phyloP scores from a whole-genome alignment of 768 basidiomycete genomes.

The Lactarius quietus region DNA sequence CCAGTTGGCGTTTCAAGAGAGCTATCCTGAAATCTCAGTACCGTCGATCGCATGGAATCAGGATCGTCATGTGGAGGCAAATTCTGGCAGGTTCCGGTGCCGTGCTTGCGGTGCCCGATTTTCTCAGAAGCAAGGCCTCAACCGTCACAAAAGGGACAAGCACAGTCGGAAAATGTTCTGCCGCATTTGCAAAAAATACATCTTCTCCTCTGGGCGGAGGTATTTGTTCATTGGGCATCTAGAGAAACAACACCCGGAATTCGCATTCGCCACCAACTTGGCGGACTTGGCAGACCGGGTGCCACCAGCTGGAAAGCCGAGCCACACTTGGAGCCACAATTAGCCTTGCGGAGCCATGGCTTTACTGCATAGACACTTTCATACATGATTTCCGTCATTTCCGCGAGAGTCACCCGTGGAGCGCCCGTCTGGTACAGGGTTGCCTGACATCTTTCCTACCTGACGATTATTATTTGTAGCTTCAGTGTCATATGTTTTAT shows the following conservation, averaged over 20 bases:
- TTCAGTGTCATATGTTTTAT: too few species aligned
- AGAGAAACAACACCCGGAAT: neutral
- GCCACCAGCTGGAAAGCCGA: too few species aligned
- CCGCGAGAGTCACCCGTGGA: too few species aligned
- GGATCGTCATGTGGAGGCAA: too few species aligned
- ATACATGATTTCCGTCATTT: too few species aligned
- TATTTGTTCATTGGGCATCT: neutral
- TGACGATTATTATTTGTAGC: too few species aligned
- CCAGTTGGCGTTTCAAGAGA: neutral
- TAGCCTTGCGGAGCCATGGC: too few species aligned
- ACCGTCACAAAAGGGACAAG: neutral
- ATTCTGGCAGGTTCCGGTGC: neutral
- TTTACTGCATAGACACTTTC: too few species aligned
- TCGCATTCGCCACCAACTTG: neutral
- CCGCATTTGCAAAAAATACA: neutral
- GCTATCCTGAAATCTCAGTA: neutral
- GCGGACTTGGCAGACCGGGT: too few species aligned
- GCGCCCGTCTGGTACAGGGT: too few species aligned
- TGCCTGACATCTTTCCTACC: too few species aligned
- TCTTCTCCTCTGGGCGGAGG: neutral
- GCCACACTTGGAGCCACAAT: too few species aligned
- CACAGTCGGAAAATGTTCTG: neutral
- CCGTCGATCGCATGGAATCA: neutral
- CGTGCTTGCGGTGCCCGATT: neutral
- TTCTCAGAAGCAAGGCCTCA: neutral